Percentiles rank a stretch among this genome's conserved stretches.
Conservation (phyloP, 371 early-diverging fungal species). For the Umbelopsis sp. region DNA sequence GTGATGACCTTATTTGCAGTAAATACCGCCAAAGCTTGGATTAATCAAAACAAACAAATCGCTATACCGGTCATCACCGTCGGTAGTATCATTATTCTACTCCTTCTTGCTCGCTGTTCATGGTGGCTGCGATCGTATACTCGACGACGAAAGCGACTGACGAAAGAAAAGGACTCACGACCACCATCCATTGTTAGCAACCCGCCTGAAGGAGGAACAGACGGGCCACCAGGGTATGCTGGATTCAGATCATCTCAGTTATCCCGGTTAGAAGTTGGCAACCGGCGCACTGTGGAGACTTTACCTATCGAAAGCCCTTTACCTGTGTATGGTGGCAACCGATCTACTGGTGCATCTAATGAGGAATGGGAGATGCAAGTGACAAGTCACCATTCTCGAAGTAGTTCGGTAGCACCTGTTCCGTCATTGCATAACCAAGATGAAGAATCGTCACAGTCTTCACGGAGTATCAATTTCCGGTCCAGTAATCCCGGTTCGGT, state of each 20-base stretch:
- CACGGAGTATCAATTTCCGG: background rate
- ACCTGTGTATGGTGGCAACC: background rate
- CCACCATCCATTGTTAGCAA: slow-evolving; percentile 32
- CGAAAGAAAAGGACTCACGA: slow-evolving; percentile 45
- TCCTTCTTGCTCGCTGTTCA: slow-evolving; percentile 34
- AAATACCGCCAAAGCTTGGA: slow-evolving; percentile 54
- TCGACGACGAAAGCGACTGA: slow-evolving; percentile 24
- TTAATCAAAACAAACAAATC: slow-evolving; percentile 48
- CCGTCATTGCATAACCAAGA: slow-evolving; percentile 10
- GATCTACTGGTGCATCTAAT: background rate
- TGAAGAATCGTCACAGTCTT: background rate
- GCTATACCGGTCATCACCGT: slow-evolving; percentile 63
- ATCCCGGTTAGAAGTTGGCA: slow-evolving; percentile 1
- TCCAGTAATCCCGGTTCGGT: background rate
- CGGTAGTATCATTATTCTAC: slow-evolving; percentile 47
- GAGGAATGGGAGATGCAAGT: slow-evolving; percentile 13
- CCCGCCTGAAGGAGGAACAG: background rate
- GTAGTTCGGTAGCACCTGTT: slow-evolving; percentile 4
- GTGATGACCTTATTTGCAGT: slow-evolving; percentile 25
- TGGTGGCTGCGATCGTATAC: slow-evolving; percentile 34
- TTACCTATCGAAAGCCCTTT: background rate
- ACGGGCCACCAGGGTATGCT: background rate
- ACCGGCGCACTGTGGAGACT: background rate
- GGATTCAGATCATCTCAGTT: slow-evolving; percentile 3
- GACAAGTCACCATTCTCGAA: slow-evolving; percentile 10